Evolutionary conservation across 1,139 yeast species (phyloP).

Genomic region (Saccharomyces hybrid): DNA sequence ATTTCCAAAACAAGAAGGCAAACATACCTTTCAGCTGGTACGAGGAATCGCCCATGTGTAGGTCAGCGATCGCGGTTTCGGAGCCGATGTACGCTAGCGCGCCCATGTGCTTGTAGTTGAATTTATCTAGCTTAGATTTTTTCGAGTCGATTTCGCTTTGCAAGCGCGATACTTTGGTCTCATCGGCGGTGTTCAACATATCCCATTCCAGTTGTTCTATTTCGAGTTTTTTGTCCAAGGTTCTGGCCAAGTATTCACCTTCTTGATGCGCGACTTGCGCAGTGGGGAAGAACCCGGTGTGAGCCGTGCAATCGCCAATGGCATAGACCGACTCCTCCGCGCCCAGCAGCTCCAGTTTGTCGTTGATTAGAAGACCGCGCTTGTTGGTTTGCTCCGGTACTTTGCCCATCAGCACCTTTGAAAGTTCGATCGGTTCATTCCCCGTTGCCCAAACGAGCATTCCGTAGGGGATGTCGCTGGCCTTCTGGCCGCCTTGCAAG

Average conservation of each 20-base stretch:
- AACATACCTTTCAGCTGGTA: conserved; percentile 76
- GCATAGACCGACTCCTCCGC: conserved; percentile 74
- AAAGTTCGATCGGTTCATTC: conserved; percentile 77
- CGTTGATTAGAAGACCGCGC: conserved; percentile 83
- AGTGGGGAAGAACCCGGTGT: conserved; percentile 85
- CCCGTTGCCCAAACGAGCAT: conserved; percentile 96
- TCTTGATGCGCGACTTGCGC: conserved; percentile 97
- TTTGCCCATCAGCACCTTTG: conserved; percentile 56
- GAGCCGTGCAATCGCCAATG: conserved; percentile 86
- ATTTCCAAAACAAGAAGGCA: conserved; percentile 90
- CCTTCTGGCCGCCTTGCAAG: conserved; percentile 43
- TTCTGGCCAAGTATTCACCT: conserved; percentile 71
- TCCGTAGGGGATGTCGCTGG: conserved; percentile 72
- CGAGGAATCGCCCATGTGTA: conserved; percentile 79
- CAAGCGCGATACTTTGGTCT: conserved; percentile 12
- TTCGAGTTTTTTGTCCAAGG: conserved; percentile 61
- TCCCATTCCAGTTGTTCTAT: conserved; percentile 53
- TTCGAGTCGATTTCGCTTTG: conserved; percentile 33
- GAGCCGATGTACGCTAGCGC: conserved; percentile 78
- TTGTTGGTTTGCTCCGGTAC: conserved; percentile 66
- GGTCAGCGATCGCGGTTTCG: conserved; percentile 89
- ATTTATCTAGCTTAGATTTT: conserved; percentile 38
- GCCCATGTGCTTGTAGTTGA: conserved; percentile 62
- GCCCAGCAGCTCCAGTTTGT: conserved; percentile 75
- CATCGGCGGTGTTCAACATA: conserved; percentile 30